Percentiles rank a stretch among this genome's conserved stretches.
These are phyloP conservation scores for Oldenlandia corymbosa DNA, from an alignment of 257 asterid genomes.

Conservation along the genomic window DNA sequence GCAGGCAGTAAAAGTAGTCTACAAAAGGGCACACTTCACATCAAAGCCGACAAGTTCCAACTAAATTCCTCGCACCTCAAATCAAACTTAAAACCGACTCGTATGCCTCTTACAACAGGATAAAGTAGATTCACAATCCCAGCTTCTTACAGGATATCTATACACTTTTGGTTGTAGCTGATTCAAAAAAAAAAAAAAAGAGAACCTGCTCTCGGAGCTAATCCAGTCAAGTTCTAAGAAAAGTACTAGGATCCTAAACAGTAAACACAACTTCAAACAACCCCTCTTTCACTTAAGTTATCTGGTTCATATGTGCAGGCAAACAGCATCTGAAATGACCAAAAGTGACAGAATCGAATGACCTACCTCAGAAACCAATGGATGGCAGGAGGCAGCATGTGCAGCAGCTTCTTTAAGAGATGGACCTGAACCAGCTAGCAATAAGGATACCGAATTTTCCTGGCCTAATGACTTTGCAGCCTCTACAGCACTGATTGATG, in stretches of 20 bases:
- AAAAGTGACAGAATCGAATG: neutral
- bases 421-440: constrained; percentile 88
- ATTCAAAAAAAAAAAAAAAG: neutral
- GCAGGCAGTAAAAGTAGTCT: neutral
- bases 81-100: neutral
- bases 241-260: neutral
- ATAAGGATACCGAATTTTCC: constrained; percentile 52
- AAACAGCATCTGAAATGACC: neutral
- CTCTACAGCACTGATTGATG: constrained; percentile 77
- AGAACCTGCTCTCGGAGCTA: neutral
- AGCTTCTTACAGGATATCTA: neutral
- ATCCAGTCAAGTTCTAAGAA: neutral
- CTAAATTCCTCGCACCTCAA: neutral
- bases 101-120: neutral
- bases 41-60: neutral
- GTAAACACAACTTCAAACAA: neutral
- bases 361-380: constrained; percentile 66
- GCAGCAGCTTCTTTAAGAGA: constrained; percentile 68
- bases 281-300: neutral
- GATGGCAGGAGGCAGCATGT: constrained; percentile 73
- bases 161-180: neutral
- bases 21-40: neutral
- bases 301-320: neutral
- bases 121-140: neutral
- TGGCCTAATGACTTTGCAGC: constrained; percentile 71